Conservation (phyloP, 495 filamentous ascomycete genomes). For the Lentithecium fluviatile region DNA sequence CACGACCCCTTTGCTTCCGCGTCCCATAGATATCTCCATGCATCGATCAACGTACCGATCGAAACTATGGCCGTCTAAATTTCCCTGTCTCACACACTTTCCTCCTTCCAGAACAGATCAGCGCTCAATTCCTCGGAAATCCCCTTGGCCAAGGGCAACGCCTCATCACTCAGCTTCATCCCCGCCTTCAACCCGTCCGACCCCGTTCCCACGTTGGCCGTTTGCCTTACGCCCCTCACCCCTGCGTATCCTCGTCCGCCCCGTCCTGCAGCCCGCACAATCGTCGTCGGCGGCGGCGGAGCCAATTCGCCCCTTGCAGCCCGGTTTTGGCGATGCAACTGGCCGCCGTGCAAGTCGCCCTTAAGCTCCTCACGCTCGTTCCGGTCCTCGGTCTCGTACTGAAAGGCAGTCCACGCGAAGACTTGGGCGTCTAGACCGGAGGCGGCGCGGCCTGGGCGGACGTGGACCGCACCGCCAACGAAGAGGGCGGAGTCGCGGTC, state of each 20-base stretch:
- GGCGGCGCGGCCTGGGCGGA: conserved; percentile 15
- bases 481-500: conserved; percentile 23
- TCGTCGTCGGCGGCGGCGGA: too few relatives aligned
- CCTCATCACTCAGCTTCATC: conserved; percentile 1
- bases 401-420: conserved; percentile 19
- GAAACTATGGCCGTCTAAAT: background rate
- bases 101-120: conserved; percentile 20
- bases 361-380: conserved; percentile 18
- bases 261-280: too few relatives aligned
- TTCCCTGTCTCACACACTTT: background rate
- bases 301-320: background rate
- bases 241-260: too few relatives aligned
- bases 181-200: background rate
- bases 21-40: too few relatives aligned
- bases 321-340: conserved; percentile 25
- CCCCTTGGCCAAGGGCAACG: conserved; percentile 20
- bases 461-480: background rate
- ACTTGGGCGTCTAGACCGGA: conserved; percentile 14
- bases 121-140: conserved; percentile 10
- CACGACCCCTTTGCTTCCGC: too few relatives aligned
- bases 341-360: conserved; percentile 23
- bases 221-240: too few relatives aligned
- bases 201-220: background rate
- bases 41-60: too few relatives aligned
- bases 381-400: conserved; percentile 2